Conservation (phyloP, 2,329 filamentous ascomycete genomes). For the Penicillium sp. region DNA sequence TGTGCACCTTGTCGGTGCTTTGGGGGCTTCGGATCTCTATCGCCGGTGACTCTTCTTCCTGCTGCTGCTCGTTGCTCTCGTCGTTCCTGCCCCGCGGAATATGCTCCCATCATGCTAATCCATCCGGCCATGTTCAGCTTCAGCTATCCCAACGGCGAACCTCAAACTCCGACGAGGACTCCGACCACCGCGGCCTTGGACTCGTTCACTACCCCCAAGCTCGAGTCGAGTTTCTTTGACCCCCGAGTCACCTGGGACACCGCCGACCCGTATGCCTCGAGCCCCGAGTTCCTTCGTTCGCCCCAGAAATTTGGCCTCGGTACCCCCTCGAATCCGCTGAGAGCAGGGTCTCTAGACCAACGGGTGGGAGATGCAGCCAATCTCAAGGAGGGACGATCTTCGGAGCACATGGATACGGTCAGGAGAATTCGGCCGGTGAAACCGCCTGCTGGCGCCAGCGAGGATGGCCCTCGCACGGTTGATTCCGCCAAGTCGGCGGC, state of each 20-base stretch:
- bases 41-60: neutral
- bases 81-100: constrained; percentile 9
- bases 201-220: constrained; percentile 46
- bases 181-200: constrained; percentile 41
- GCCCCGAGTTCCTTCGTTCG: constrained; percentile 45
- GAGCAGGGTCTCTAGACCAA: constrained; percentile 11
- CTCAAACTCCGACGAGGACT: constrained; percentile 48
- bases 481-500: constrained; percentile 43
- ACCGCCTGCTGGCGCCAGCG: constrained; percentile 24
- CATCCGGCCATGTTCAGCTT: constrained; percentile 41
- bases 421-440: constrained; percentile 33
- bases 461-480: constrained; percentile 35
- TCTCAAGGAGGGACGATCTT: constrained; percentile 20
- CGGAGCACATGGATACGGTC: constrained; percentile 35
- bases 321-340: constrained; percentile 31
- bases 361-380: neutral
- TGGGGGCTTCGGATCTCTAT: neutral
- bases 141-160: constrained; percentile 47
- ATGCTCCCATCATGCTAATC: constrained; percentile 31
- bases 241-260: constrained; percentile 48
- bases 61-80: constrained; percentile 9
- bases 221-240: constrained; percentile 49
- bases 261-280: constrained; percentile 48
- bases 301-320: constrained; percentile 40
- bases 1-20: constrained; percentile 4